Base-by-base conservation (phyloP, 495 filamentous ascomycete genomes). In the Penicillium silybi region DNA sequence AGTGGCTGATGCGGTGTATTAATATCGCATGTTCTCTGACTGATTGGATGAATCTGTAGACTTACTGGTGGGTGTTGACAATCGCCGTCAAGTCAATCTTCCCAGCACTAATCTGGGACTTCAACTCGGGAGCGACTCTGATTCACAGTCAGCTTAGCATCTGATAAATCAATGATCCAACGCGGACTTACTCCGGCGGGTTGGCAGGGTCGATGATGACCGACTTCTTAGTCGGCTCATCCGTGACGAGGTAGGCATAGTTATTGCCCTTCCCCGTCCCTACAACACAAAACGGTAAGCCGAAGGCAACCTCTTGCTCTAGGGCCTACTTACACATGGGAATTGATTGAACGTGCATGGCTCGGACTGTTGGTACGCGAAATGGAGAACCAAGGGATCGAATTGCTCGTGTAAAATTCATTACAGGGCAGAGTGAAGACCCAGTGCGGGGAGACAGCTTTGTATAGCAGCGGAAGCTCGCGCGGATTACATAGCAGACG, bases 301-400 rank as follows among this genome's bases (percentile, higher is more conserved):
- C 9, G 23, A 17, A 6, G 20, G 4, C n/a, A 19, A 25, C 27
- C 48, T 27, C 37, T 16, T n/a, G n/a, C n/a, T n/a, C n/a, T n/a
- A n/a, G n/a, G 37, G 32, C 29, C 49, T 17, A 80, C 88, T 63
- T 84, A 96, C 92, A 97, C 93, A 97, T 98, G 29, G 93, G 93
- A 75, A 98, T 96, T 49, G 90, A 90, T 68, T 91, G 83, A 70
- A 98, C 87, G 85, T 97, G 91, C 93, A 98, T 98, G 57, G 75
- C 68, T 65, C 69, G 64, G 48, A 44, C 17, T 46, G 64, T 63
- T 27, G 41, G 50, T 41, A 34, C 35, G 10, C 37, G 29, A 48
- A n/a, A 27, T 44, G 46, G 44, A 43, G n/a, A 42, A 43, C 32
- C 13, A 15, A 60, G 41, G 26, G 49, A 53, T 43, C 61, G 56